Conservation (phyloP, 768 basidiomycete genomes). For the Candolleomyces efflorescens region DNA sequence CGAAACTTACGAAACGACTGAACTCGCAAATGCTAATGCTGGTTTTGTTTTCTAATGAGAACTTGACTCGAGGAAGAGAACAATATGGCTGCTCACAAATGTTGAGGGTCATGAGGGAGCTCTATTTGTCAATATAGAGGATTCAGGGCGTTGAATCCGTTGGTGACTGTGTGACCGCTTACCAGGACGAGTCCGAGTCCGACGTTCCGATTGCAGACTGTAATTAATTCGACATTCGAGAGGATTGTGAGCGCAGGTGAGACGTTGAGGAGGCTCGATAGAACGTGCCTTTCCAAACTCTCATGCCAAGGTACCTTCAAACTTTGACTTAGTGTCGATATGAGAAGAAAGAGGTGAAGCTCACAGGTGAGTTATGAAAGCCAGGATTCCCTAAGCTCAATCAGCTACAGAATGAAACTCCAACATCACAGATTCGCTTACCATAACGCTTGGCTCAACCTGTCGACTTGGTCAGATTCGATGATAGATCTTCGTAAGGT, state of each 20-base stretch:
- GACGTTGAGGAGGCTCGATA: neutral
- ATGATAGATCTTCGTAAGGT: neutral
- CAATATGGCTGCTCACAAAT: neutral
- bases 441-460: neutral
- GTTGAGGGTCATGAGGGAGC: neutral
- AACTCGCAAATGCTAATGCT: neutral
- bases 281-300: conserved; percentile 12
- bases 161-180: neutral
- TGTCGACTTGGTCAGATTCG: neutral
- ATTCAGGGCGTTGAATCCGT: neutral
- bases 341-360: neutral
- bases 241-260: neutral
- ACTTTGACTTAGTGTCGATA: neutral
- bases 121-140: neutral
- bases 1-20: conserved; percentile 7
- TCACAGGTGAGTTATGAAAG: conserved; percentile 12
- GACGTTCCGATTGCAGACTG: conserved; percentile 12
- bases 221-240: neutral
- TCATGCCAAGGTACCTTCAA: conserved; percentile 12
- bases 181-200: conserved; percentile 7
- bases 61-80: neutral
- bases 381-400: conserved; percentile 4
- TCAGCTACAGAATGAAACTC: neutral
- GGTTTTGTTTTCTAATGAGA: neutral
- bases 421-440: neutral